phyloP scores from a whole-genome alignment of 129 eudicot species.

The Centrapalus pauciflorus region DNA sequence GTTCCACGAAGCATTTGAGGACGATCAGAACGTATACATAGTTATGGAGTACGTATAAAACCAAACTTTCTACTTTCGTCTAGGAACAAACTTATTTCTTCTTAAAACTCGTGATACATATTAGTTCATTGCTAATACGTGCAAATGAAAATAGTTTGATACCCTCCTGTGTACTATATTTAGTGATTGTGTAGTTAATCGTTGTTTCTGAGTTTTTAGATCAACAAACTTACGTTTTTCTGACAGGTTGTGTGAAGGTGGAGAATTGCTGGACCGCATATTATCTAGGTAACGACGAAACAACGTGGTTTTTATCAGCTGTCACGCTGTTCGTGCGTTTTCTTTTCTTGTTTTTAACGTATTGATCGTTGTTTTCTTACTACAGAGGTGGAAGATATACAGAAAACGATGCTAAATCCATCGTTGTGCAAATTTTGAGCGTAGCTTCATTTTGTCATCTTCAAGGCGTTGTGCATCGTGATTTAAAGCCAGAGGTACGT shows the following conservation, averaged over 20 bases:
- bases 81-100: too few relatives aligned
- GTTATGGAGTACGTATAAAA: constrained; percentile 97
- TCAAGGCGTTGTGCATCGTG: constrained; percentile 99
- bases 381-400: constrained; percentile 93
- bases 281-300: constrained; percentile 58
- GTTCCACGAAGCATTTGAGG: constrained; percentile 92
- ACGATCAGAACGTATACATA: constrained; percentile 75
- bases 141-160: neutral
- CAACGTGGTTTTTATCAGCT: neutral
- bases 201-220: neutral
- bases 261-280: constrained; percentile 67
- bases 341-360: neutral
- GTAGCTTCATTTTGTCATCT: constrained; percentile 66
- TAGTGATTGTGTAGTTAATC: neutral
- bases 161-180: neutral
- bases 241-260: constrained; percentile 38
- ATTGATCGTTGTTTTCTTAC: constrained; percentile 10
- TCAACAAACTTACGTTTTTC: neutral
- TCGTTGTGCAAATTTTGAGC: constrained; percentile 66
- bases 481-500: constrained; percentile 93
- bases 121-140: neutral
- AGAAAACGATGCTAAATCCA: constrained; percentile 87
- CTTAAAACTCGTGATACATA: too few relatives aligned
- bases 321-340: neutral
- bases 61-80: too few relatives aligned